A percentile compares a stretch with the other conserved stretches of the same genome.
These are phyloP conservation scores for Rickenella mellea DNA, from an alignment of 768 basidiomycete genomes.

Conservation along the genomic window DNA sequence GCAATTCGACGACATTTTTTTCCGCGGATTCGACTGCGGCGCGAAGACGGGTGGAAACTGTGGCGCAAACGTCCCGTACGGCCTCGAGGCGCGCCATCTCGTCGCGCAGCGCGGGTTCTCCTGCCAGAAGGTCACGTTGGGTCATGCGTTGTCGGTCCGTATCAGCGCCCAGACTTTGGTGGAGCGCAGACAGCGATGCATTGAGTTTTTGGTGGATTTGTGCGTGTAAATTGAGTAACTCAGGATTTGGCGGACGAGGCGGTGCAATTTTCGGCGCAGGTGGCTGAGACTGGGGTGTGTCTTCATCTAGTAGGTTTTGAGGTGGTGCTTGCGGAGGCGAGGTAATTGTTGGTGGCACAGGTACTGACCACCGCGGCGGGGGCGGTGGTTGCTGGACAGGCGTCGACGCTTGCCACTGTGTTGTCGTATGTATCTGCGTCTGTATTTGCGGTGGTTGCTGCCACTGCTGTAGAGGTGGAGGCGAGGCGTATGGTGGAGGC, in stretches of 20 bases:
- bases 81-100: constrained; percentile 94
- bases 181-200: constrained; percentile 62
- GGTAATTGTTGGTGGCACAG: constrained; percentile 9
- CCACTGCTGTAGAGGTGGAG: constrained; percentile 13
- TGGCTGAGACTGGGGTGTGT: constrained; percentile 21
- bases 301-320: constrained; percentile 61
- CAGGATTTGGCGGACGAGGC: constrained; percentile 83
- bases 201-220: constrained; percentile 68
- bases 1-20: constrained; percentile 65
- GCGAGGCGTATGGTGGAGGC: constrained; percentile 13
- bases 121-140: constrained; percentile 76
- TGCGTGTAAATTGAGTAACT: constrained; percentile 71
- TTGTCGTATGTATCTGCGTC: neutral
- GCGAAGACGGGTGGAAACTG: constrained; percentile 60
- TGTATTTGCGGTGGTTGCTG: constrained; percentile 5
- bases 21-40: constrained; percentile 60
- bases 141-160: constrained; percentile 71
- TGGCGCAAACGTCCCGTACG: constrained; percentile 82
- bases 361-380: constrained; percentile 4
- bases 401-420: neutral
- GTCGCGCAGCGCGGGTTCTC: constrained; percentile 89
- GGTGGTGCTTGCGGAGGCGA: constrained; percentile 17
- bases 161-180: constrained; percentile 53
- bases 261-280: constrained; percentile 34
- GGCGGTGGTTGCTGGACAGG: constrained; percentile 11